Percentiles rank a stretch among this genome's conserved stretches.
Conservation (phyloP, 192 early-diverging fungal species). For the Dissophora ornata region DNA sequence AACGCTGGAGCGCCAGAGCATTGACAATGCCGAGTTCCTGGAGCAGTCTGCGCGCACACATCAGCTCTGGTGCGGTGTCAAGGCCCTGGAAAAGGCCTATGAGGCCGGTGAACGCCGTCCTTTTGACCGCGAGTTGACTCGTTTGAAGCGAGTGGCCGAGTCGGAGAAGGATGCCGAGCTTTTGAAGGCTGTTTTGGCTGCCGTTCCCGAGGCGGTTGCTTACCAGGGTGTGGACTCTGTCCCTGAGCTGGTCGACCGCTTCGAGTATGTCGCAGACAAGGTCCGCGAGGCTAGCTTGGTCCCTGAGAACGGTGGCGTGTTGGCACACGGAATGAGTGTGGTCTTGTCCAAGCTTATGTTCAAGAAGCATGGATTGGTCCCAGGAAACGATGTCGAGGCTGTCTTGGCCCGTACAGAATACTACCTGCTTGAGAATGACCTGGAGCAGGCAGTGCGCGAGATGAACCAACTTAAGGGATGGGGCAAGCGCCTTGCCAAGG, state of each 20-base stretch:
- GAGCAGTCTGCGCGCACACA: slow-evolving; percentile 72
- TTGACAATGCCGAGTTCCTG: slow-evolving; percentile 76
- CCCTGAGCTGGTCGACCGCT: slow-evolving; percentile 75
- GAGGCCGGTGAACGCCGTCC: slow-evolving; percentile 61
- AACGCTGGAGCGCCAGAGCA: slow-evolving; percentile 73
- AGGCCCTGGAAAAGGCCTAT: slow-evolving; percentile 69
- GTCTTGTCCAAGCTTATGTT: slow-evolving; percentile 83
- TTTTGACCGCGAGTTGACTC: slow-evolving; percentile 78
- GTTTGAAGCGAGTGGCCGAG: slow-evolving; percentile 65
- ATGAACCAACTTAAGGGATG: slow-evolving; percentile 94
- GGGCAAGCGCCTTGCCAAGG: slow-evolving; percentile 85
- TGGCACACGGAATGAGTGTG: slow-evolving; percentile 81
- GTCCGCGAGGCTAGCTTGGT: slow-evolving; percentile 85
- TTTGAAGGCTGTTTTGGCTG: slow-evolving; percentile 70
- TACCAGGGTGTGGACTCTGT: slow-evolving; percentile 73
- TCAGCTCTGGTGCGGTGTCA: slow-evolving; percentile 71
- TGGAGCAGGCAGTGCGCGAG: slow-evolving; percentile 90
- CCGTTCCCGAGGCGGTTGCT: slow-evolving; percentile 67
- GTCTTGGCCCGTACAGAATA: slow-evolving; percentile 81
- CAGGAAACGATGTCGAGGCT: slow-evolving; percentile 88
- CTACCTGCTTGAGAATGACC: slow-evolving; percentile 79
- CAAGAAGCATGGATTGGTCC: slow-evolving; percentile 85
- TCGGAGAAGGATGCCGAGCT: slow-evolving; percentile 66
- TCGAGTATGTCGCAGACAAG: slow-evolving; percentile 72
- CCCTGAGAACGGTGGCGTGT: slow-evolving; percentile 86